Evolutionary conservation across 2,329 filamentous ascomycete species (phyloP).

Genomic region (Colletotrichum shisoi): DNA sequence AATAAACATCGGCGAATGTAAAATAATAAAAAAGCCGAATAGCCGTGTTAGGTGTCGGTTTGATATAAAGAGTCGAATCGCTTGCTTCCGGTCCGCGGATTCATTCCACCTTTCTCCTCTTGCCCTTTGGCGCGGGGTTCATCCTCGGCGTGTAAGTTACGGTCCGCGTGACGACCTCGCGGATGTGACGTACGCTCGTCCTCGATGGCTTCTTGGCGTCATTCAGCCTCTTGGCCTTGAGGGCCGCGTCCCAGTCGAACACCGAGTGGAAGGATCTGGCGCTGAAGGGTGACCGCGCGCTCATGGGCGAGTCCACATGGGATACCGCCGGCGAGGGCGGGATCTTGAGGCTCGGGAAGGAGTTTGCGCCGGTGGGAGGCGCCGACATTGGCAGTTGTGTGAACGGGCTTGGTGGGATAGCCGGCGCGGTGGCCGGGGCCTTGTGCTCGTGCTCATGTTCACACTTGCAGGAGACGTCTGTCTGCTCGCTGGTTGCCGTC

Average conservation of each 20-base stretch:
- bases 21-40: neutral
- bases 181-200: conserved; percentile 73
- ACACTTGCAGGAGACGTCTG: conserved; percentile 65
- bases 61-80: conserved; percentile 1
- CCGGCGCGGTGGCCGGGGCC: conserved; percentile 51
- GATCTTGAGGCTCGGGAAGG: conserved; percentile 75
- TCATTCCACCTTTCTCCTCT: conserved; percentile 77
- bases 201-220: conserved; percentile 64
- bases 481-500: conserved; percentile 59
- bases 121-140: conserved; percentile 89
- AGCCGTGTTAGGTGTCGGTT: conserved; percentile 1
- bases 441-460: conserved; percentile 59
- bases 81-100: conserved; percentile 10
- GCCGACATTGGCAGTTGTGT: conserved; percentile 66
- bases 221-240: conserved; percentile 72
- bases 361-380: conserved; percentile 65
- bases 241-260: conserved; percentile 79
- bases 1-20: conserved; percentile 27
- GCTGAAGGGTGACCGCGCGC: conserved; percentile 78
- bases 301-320: conserved; percentile 72
- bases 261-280: conserved; percentile 71
- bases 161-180: conserved; percentile 92
- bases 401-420: conserved; percentile 60
- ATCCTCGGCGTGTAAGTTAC: conserved; percentile 89
- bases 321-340: conserved; percentile 78